phyloP scores from a whole-genome alignment of 2,329 filamentous ascomycete species.

The Fusarium algeriense region DNA sequence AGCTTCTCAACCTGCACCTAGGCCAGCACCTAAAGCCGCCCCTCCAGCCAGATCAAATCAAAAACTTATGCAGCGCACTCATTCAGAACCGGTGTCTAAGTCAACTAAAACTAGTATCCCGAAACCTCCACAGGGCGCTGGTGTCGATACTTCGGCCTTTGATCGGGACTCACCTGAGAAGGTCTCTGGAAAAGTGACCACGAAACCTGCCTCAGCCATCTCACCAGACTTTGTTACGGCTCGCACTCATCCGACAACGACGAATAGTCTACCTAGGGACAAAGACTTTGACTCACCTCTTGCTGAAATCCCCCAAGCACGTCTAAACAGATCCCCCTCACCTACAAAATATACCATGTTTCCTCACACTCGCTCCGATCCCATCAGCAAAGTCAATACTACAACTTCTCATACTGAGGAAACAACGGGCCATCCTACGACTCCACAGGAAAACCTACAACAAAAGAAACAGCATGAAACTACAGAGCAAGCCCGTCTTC shows the following conservation, averaged over 20 bases:
- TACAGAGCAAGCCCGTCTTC: constrained; percentile 44
- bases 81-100: constrained; percentile 35
- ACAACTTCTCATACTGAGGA: constrained; percentile 10
- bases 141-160: constrained; percentile 58
- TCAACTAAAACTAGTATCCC: constrained; percentile 24
- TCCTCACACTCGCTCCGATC: constrained; percentile 56
- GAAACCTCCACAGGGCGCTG: constrained; percentile 42
- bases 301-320: constrained; percentile 56
- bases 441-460: constrained; percentile 5
- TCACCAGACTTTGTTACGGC: constrained; percentile 59
- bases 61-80: constrained; percentile 39
- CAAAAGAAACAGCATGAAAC: constrained; percentile 31
- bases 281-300: constrained; percentile 52
- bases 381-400: constrained; percentile 31
- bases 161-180: constrained; percentile 48
- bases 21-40: constrained; percentile 3
- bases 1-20: constrained; percentile 13
- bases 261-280: constrained; percentile 43
- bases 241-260: constrained; percentile 52
- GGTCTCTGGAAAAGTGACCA: constrained; percentile 7
- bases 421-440: neutral
- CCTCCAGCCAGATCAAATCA: constrained; percentile 6
- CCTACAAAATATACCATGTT: constrained; percentile 45
- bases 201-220: constrained; percentile 36
- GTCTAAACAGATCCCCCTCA: constrained; percentile 58